Evolutionary conservation across 2,329 filamentous ascomycete genomes (phyloP), one percentile per base, ranked within the genome.

Genomic region (Camillea tinctor): DNA sequence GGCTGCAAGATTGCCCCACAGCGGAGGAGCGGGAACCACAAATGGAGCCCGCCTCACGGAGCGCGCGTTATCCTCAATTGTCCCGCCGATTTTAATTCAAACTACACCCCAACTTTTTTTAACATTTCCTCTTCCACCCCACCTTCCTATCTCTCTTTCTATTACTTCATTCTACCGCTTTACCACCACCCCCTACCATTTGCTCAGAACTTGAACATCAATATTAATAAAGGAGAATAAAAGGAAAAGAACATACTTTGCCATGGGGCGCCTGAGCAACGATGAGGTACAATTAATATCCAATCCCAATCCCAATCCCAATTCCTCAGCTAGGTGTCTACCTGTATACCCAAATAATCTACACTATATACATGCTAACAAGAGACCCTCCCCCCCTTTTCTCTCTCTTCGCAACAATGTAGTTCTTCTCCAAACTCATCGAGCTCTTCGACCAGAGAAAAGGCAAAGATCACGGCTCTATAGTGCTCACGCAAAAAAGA

Each of bases 401-500:
- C 23, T 40, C 9, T 9, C 24, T 26, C 9, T 26, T 9, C 24
- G 24, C 24, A 30, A 30, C 26, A 4, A 30, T 30, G 9, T 70
- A 93, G 90, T 94, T 94, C 82, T 93, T 94, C 77, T 77, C 79
- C 63, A 83, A 83, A 71, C 83, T 94, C 64, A 78, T 80, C 55
- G 81, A 87, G 69, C 86, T 94, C 65, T 90, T 95, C 76, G 81
- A 85, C 63, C 75, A 81, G 64, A 84, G 84, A 63, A 88, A 88
- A 71, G 81, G 84, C 70, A 88, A 88, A 73, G 84, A 89, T 69
- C 88, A 92, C 75, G 90, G 90, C 68, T 86, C 87, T 55, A 80
- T 96, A 66, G 88, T 85, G 74, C 80, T 96, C 60, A 88, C 85
- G 55, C 91, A 96, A 72, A 94, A 94, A 74, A 84, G 90, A 77